Base-by-base conservation (phyloP, 805 yeast species). In the Candida peoriensis region DNA sequence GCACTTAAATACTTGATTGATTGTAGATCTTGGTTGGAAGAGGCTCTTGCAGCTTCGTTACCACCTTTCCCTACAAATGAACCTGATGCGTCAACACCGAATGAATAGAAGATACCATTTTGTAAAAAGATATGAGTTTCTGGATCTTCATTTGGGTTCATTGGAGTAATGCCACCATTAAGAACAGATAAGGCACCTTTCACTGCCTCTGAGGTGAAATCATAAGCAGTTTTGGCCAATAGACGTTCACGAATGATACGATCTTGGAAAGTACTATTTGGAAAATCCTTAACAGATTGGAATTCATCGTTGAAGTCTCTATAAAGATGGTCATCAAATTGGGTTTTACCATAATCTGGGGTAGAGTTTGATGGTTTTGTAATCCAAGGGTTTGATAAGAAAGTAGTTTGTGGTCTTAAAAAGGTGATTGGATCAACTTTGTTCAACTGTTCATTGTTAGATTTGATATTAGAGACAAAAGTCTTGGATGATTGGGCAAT, bases 221-320 rank as follows among this genome's bases (percentile, higher is more conserved):
- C 96, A 48, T 72, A 76, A 30, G 82, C 69, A 18, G 80, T 70
- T 52, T 81, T 81, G 55, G 77, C 76, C 38, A 87, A 63, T 34
- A 87, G 60, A 46, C 80, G 76, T 54, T 93, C 98, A 47, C 89
- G 73, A 30, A 79, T 62, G 32, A 87, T 67, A 42, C 89, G 72
- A 42, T 84, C 88, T 36, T 73, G 74, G 35, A 86, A 59, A 17
- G 72, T 57, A 2, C 66, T 52, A 23, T 68, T 64, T 21, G 87
- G 77, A 42, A 87, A 68, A 45, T 88, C 96, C 43, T 77, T 74
- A 31, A 86, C 70, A 3, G 86, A 70, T 64, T 93, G 97, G 52
- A 78, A 78, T 48, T 93, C 97, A 46, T 83, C 95, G 57, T 88
- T 88, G 84, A 94, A 89, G 50, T 90, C 96, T 50, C 80, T 80